These are phyloP conservation scores for Prunus kanzakura DNA, from an alignment of 306 rosid genomes.

Conservation along the genomic window DNA sequence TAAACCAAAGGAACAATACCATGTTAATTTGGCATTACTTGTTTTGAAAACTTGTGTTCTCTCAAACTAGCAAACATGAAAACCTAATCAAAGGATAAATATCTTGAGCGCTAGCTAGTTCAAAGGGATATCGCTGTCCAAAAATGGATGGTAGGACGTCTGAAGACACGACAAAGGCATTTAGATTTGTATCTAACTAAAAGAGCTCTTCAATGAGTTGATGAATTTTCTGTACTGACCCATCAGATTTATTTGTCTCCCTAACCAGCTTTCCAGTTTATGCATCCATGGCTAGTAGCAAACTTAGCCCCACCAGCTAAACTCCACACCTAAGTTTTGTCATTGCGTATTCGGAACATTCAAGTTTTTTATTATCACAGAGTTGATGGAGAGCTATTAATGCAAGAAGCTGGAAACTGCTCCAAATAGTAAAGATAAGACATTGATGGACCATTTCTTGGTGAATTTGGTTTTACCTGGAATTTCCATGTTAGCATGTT, in stretches of 20 bases:
- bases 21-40: too few relatives aligned
- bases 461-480: background rate
- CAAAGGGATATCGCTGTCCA: background rate
- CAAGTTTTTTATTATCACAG: background rate
- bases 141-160: background rate
- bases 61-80: too few relatives aligned
- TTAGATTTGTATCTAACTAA: conserved; percentile 10
- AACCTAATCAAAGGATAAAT: background rate
- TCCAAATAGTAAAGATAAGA: background rate
- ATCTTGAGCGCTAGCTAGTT: background rate
- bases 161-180: background rate
- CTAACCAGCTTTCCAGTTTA: background rate
- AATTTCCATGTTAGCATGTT: background rate
- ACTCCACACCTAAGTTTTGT: background rate
- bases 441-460: background rate
- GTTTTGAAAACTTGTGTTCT: too few relatives aligned
- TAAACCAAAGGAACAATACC: too few relatives aligned
- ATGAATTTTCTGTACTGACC: background rate
- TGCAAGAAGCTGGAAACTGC: background rate
- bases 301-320: background rate
- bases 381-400: background rate
- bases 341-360: background rate
- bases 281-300: background rate
- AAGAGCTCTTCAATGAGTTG: background rate
- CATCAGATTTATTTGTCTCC: conserved; percentile 2